phyloP scores from a whole-genome alignment of 2,329 filamentous ascomycete species.

The Zasmidium citrigriseum region DNA sequence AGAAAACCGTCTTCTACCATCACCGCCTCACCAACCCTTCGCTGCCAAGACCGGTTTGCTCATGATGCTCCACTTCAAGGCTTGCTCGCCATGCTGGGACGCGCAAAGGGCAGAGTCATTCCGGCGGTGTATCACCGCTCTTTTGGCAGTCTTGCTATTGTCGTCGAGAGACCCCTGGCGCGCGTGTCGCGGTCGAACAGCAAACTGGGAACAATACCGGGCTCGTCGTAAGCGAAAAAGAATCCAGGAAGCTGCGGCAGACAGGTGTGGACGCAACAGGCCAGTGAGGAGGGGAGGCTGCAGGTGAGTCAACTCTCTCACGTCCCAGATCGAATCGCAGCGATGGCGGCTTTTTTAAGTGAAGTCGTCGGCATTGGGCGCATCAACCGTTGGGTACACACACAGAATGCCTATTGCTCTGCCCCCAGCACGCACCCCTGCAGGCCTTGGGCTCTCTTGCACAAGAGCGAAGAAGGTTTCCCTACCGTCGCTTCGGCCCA shows the following conservation, averaged over 20 bases:
- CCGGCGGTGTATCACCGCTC: neutral
- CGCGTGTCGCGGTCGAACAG: neutral
- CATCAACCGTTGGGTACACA: constrained; percentile 4
- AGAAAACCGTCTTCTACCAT: neutral
- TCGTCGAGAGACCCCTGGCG: neutral
- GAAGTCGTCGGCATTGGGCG: constrained; percentile 1
- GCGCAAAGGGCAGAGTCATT: neutral
- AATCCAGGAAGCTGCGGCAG: neutral
- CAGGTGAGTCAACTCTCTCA: constrained; percentile 1
- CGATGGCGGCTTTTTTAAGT: neutral
- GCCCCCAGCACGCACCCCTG: neutral
- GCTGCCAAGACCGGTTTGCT: neutral
- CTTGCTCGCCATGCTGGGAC: neutral
- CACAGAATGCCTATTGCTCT: neutral
- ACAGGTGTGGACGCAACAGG: neutral
- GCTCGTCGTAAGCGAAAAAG: neutral
- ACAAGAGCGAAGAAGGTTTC: neutral
- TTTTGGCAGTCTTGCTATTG: neutral
- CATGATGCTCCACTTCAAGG: neutral
- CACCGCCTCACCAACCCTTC: neutral
- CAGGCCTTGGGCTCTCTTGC: neutral
- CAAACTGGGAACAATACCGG: neutral
- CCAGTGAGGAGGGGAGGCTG: neutral
- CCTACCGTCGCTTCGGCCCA: neutral
- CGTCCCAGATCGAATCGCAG: constrained; percentile 5